Base-by-base conservation (phyloP, 805 yeast genomes). In the Metschnikowia kunwiensis region DNA sequence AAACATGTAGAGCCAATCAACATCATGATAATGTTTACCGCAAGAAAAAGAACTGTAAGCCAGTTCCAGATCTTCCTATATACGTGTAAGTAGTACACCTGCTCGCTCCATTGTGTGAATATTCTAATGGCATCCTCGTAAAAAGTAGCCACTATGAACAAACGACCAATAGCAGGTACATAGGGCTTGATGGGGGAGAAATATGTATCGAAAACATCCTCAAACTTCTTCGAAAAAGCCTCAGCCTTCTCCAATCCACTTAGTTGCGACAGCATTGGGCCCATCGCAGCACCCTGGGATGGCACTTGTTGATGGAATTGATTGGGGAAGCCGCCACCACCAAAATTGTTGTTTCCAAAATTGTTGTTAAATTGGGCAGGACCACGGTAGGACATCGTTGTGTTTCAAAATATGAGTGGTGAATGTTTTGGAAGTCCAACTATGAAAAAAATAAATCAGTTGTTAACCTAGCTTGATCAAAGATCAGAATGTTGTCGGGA, bases 71-170 rank as follows among this genome's bases (percentile, higher is more conserved):
- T 67, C 50, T 81, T 86, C 57, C 95, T 79, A 68, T 79, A 84
- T 49, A 78, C 78, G 68, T 85, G 75, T 50, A 93, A 70, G 60
- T 84, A 91, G 59, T 78, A 83, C 16, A 86, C 86, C 63, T 91
- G 98, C 53, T 86, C 95, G 23, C 74, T 61, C 97, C 97, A 91
- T 65, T 89, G 97, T 5, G 87, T 66, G 35, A 80, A 50, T 53
- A 91, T 86, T 60, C 98, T 76, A 35, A 82, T 58, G 3, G 95
- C 76, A 56, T 93, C 97, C 63, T 91, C 97, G 48, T 79, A 77
- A 58, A 89, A 91, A 0, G 97, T 93, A 32, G 95, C 95, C 38
- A 91, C 96, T 44, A 91, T 89, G 47, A 89, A 76, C 43, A 86
- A 78, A 40, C 97, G 74, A 24, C 96, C 97, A 51, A 91, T 77